Percentiles rank a stretch among this genome's conserved stretches.
These are phyloP conservation scores for Rhizophagus sp. DNA, from an alignment of 192 early-diverging fungal species.

Conservation along the genomic window DNA sequence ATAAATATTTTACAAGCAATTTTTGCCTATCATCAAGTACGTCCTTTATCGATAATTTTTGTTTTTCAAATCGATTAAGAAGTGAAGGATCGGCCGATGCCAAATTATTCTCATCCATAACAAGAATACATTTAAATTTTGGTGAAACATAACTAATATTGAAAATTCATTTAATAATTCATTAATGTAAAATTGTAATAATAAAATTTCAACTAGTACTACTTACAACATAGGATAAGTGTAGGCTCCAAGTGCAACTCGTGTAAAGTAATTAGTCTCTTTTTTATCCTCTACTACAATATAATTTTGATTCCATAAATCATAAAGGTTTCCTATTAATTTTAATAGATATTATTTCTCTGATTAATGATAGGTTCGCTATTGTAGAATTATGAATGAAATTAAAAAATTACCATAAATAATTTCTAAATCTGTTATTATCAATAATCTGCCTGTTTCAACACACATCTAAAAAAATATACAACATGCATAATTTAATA, in stretches of 20 bases:
- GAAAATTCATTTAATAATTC: no score
- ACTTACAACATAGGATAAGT: conserved; percentile 26
- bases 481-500: no score
- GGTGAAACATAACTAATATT: neutral
- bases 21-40: neutral
- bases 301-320: conserved; percentile 33
- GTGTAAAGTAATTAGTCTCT: neutral
- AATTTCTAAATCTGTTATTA: conserved; percentile 13
- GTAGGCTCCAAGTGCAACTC: conserved; percentile 16
- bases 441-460: conserved; percentile 14
- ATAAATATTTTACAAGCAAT: neutral
- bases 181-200: no score
- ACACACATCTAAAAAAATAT: conserved; percentile 33
- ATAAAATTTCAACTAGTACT: no score
- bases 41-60: conserved; percentile 4
- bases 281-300: neutral
- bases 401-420: conserved; percentile 14
- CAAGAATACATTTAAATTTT: conserved; percentile 21
- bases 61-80: conserved; percentile 24
- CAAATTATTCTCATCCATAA: conserved; percentile 19
- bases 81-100: neutral
- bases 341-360: no score
- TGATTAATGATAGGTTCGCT: no score
- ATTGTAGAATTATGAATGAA: no score
- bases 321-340: conserved; percentile 25